Conservation (phyloP, 768 basidiomycete genomes). For the Russula sp. region DNA sequence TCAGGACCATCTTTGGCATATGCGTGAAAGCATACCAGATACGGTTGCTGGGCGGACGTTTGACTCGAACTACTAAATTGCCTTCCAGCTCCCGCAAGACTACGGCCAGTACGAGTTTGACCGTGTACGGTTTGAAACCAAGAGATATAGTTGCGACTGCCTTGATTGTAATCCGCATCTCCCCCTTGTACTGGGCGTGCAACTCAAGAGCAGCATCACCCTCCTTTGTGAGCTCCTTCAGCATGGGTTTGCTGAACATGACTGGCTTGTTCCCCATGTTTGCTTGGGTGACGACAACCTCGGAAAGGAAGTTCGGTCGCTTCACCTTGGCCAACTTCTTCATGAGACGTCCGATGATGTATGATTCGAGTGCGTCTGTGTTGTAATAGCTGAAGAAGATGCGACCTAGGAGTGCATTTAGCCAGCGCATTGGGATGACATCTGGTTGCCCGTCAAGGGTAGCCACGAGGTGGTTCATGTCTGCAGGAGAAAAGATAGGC, state of each 20-base stretch:
- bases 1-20: slow-evolving; percentile 79
- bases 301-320: slow-evolving; percentile 77
- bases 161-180: slow-evolving; percentile 83
- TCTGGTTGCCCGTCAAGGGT: slow-evolving; percentile 92
- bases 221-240: slow-evolving; percentile 93
- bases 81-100: slow-evolving; percentile 89
- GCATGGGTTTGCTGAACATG: slow-evolving; percentile 92
- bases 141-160: slow-evolving; percentile 85
- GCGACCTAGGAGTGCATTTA: slow-evolving; percentile 90
- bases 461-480: slow-evolving; percentile 79
- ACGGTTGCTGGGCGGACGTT: slow-evolving; percentile 91
- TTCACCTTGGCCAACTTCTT: slow-evolving; percentile 92
- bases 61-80: slow-evolving; percentile 82
- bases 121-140: slow-evolving; percentile 85
- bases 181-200: slow-evolving; percentile 77
- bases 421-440: slow-evolving; percentile 95
- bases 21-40: slow-evolving; percentile 96
- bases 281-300: slow-evolving; percentile 83
- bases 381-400: slow-evolving; percentile 89
- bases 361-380: slow-evolving; percentile 74
- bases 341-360: slow-evolving; percentile 85
- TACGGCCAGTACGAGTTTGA: slow-evolving; percentile 84
- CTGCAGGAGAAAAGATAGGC: slow-evolving; percentile 61
- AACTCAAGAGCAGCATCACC: slow-evolving; percentile 91
- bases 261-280: slow-evolving; percentile 81